Percentiles rank a stretch among this genome's conserved stretches.
Evolutionary conservation across 1,284 basidiomycete species (phyloP).

Genomic region (Ustilago esculenta): DNA sequence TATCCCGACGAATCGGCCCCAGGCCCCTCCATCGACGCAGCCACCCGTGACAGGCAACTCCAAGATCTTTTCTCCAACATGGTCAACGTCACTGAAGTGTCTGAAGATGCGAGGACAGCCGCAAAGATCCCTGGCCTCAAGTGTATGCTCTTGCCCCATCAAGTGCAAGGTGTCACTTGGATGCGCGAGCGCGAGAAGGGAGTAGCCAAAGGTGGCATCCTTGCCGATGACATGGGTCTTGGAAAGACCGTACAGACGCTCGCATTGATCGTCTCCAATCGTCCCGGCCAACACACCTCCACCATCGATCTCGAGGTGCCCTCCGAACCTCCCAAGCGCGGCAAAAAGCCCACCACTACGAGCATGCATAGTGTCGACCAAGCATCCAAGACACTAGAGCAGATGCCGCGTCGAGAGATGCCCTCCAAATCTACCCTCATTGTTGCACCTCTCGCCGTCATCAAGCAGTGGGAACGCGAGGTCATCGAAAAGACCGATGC

Average conservation of each 20-base stretch:
- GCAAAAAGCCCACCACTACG: constrained; percentile 9
- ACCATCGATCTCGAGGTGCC: constrained; percentile 74
- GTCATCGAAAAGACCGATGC: constrained; percentile 77
- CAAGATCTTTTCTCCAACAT: constrained; percentile 51
- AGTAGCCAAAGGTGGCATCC: constrained; percentile 80
- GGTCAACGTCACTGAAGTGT: constrained; percentile 50
- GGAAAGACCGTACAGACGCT: constrained; percentile 91
- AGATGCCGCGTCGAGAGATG: constrained; percentile 26
- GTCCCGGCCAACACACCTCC: constrained; percentile 79
- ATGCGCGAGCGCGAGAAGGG: constrained; percentile 84
- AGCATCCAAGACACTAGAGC: constrained; percentile 1
- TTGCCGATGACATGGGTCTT: constrained; percentile 91
- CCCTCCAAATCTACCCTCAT: constrained; percentile 56
- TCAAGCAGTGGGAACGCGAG: constrained; percentile 91
- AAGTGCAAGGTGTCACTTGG: constrained; percentile 84
- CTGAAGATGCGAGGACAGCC: constrained; percentile 19
- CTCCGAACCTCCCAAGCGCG: constrained; percentile 7
- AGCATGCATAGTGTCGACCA: constrained; percentile 2
- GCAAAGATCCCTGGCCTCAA: constrained; percentile 63
- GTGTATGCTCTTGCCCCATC: constrained; percentile 84
- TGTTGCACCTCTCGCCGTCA: constrained; percentile 73
- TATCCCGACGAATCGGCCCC: constrained; percentile 3
- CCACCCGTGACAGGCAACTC: constrained; percentile 58
- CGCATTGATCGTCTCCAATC: constrained; percentile 87
- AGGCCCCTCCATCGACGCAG: constrained; percentile 34